Evolutionary conservation across 345 rosid species (phyloP).

Genomic region (Angophora floribunda): DNA sequence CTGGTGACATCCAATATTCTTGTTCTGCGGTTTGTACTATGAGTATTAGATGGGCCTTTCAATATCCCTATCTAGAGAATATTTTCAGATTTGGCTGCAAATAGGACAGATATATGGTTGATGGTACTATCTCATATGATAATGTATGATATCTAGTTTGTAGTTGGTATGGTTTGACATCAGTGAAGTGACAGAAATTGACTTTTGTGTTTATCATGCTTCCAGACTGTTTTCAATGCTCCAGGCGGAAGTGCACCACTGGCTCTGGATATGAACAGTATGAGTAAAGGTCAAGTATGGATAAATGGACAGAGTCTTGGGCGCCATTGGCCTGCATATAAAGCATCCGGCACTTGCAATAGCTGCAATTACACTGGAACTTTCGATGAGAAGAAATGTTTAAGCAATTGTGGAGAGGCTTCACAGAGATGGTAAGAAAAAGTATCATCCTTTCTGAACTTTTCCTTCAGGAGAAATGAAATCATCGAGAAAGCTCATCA

Average conservation of each 20-base stretch:
- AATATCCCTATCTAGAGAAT: neutral
- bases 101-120: neutral
- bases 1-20: neutral
- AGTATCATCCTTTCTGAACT: neutral
- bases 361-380: conserved; percentile 67
- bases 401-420: conserved; percentile 77
- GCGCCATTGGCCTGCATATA: conserved; percentile 92
- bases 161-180: conserved; percentile 48
- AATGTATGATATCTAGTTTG: neutral
- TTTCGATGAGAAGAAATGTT: conserved; percentile 66
- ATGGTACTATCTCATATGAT: neutral
- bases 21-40: neutral
- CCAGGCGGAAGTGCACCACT: conserved; percentile 78
- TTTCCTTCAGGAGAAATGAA: neutral
- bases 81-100: neutral
- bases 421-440: conserved; percentile 79
- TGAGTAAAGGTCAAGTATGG: conserved; percentile 99
- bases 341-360: conserved; percentile 66
- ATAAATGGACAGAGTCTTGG: conserved; percentile 87
- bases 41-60: neutral
- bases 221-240: conserved; percentile 78
- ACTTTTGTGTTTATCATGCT: conserved; percentile 47
- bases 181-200: conserved; percentile 83
- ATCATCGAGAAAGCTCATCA: neutral
- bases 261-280: conserved; percentile 87